Conservation (phyloP, 257 asterid genomes). For the Solanum rostratum region DNA sequence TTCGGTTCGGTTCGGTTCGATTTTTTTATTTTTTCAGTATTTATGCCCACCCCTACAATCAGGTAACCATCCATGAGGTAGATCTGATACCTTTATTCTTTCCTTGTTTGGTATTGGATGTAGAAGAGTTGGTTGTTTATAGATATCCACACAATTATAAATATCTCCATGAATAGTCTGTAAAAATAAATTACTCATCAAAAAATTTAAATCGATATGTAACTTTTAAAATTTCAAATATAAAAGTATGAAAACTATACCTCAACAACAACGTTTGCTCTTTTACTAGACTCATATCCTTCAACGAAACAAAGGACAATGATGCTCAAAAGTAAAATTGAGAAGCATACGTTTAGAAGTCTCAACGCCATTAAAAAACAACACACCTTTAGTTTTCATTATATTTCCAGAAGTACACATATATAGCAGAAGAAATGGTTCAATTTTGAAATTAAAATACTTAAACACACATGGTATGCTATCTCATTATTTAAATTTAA, state of each 20-base stretch:
- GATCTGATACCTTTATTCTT: neutral
- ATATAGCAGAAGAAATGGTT: neutral
- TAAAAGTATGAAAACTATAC: neutral
- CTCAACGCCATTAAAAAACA: neutral
- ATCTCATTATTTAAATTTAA: neutral
- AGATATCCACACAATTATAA: neutral
- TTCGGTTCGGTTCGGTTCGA: no score
- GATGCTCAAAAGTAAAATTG: neutral
- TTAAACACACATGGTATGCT: neutral
- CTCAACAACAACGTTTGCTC: neutral
- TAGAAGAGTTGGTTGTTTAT: neutral
- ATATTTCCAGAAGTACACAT: neutral
- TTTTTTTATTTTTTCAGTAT: no score
- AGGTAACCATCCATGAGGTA: no score
- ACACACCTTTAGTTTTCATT: neutral
- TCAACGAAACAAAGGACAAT: neutral
- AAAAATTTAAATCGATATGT: neutral
- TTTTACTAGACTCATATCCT: neutral
- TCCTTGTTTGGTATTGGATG: neutral
- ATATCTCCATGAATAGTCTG: neutral
- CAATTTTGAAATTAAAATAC: neutral
- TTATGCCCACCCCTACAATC: no score
- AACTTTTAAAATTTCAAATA: neutral
- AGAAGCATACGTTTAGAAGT: neutral
- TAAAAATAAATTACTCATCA: neutral